A percentile compares a stretch with the other conserved stretches of the same genome.
phyloP scores from a whole-genome alignment of 2,329 filamentous ascomycete species.

The Alternaria sp. region DNA sequence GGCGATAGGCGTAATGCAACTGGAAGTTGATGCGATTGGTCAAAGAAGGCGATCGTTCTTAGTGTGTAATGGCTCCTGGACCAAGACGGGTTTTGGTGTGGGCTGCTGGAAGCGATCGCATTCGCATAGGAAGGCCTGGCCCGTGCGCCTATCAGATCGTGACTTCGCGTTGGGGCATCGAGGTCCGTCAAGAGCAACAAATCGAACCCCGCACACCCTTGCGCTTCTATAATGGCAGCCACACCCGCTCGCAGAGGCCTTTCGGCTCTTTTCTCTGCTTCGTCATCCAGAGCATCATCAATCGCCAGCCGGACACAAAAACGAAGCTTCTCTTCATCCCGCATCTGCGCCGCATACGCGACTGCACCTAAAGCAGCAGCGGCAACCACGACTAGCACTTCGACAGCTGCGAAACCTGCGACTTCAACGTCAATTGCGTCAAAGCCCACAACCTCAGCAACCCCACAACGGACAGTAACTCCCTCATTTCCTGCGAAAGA shows the following conservation, averaged over 20 bases:
- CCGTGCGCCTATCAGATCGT: slow-evolving; percentile 18
- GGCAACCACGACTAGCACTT: slow-evolving; percentile 15
- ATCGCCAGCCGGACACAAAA: slow-evolving; percentile 23
- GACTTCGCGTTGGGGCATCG: slow-evolving; percentile 24
- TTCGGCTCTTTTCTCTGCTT: slow-evolving; percentile 25
- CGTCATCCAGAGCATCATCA: slow-evolving; percentile 25
- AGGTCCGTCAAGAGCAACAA: background rate
- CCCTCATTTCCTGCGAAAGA: slow-evolving; percentile 42
- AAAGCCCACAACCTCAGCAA: slow-evolving; percentile 23
- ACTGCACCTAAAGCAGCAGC: slow-evolving; percentile 30
- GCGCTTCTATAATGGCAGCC: slow-evolving; percentile 28
- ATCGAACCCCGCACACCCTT: background rate
- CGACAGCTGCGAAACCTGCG: slow-evolving; percentile 25
- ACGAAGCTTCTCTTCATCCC: slow-evolving; percentile 34
- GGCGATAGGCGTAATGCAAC: background rate
- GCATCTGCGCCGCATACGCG: slow-evolving; percentile 34
- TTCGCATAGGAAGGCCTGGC: background rate
- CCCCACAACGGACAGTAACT: slow-evolving; percentile 37
- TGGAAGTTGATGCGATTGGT: background rate
- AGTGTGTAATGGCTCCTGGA: background rate
- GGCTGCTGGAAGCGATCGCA: background rate
- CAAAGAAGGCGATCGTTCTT: background rate
- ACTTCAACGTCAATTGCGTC: slow-evolving; percentile 18
- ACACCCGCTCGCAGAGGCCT: slow-evolving; percentile 30
- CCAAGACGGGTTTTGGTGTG: background rate